Percentiles rank a stretch among this genome's conserved stretches.
These are phyloP conservation scores for Trichopus zeylanicus DNA, from an alignment of 116 monocot species.

Conservation along the genomic window DNA sequence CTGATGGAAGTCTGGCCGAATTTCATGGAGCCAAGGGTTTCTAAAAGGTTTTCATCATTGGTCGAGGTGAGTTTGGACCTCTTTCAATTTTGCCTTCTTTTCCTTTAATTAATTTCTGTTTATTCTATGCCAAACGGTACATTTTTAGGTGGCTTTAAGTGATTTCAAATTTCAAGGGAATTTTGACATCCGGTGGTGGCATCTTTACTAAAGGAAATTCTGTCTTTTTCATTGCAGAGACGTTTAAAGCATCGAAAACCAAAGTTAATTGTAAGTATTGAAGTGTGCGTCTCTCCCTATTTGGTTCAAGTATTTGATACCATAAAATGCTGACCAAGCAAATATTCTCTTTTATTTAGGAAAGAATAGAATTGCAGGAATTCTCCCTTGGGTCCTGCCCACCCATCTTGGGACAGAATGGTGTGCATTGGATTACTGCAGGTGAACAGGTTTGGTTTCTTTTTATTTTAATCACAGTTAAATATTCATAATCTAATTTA, in stretches of 20 bases:
- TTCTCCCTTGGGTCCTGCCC: conserved; percentile 88
- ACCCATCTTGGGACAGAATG: conserved; percentile 59
- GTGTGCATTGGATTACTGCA: conserved; percentile 76
- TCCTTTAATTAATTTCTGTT: conserved; percentile 1
- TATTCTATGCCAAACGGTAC: neutral
- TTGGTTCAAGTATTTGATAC: neutral
- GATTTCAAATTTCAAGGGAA: too few species aligned
- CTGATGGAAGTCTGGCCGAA: conserved; percentile 87
- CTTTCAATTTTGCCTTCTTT: neutral
- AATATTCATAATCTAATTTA: neutral
- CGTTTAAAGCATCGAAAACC: conserved; percentile 72
- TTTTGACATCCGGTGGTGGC: too few species aligned
- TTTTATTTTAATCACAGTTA: neutral
- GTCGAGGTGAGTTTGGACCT: conserved; percentile 49
- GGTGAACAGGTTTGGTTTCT: conserved; percentile 70
- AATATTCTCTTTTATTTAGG: conserved; percentile 30
- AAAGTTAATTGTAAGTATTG: conserved; percentile 63
- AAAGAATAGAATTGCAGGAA: conserved; percentile 76
- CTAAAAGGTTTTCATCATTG: conserved; percentile 52
- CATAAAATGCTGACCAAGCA: conserved; percentile 1
- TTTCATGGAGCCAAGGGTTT: conserved; percentile 81
- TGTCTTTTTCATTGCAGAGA: conserved; percentile 45
- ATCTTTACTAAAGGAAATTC: too few species aligned
- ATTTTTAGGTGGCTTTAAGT: too few species aligned
- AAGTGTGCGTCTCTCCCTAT: neutral